Evolutionary conservation across 2,329 filamentous ascomycete genomes (phyloP).

Genomic region (Pleurostoma richardsiae): DNA sequence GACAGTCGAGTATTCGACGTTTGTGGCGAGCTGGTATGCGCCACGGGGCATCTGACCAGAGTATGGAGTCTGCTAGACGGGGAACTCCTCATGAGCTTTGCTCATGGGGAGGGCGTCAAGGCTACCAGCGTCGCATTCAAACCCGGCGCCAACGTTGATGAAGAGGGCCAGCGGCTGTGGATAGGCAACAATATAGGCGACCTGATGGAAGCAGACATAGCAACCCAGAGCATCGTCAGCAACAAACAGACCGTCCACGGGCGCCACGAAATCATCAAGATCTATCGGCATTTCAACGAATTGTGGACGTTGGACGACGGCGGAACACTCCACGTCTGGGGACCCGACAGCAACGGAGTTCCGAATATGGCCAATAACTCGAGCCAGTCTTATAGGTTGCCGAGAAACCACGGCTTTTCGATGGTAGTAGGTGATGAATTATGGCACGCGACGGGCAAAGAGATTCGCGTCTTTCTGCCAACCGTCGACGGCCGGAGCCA

Average conservation of each 20-base stretch:
- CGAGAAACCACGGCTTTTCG: constrained; percentile 80
- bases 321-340: constrained; percentile 84
- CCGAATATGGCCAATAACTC: constrained; percentile 72
- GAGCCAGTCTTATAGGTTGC: constrained; percentile 67
- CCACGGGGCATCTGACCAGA: constrained; percentile 78
- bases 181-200: constrained; percentile 86
- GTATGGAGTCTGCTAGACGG: constrained; percentile 85
- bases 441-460: constrained; percentile 85
- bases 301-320: constrained; percentile 93
- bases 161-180: constrained; percentile 82
- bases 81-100: constrained; percentile 72
- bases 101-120: constrained; percentile 80
- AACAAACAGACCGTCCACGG: constrained; percentile 70
- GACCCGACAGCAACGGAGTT: constrained; percentile 63
- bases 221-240: constrained; percentile 63
- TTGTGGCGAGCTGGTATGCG: constrained; percentile 82
- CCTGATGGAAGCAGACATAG: constrained; percentile 81
- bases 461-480: constrained; percentile 79
- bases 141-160: constrained; percentile 68
- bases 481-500: constrained; percentile 61
- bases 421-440: constrained; percentile 79
- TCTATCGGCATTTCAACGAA: constrained; percentile 80
- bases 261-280: constrained; percentile 74
- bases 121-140: constrained; percentile 82
- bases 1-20: constrained; percentile 84